Evolutionary conservation across 805 yeast genomes (phyloP), one percentile per base, ranked within the genome.

Genomic region (Phaffomyces thermotolerans): DNA sequence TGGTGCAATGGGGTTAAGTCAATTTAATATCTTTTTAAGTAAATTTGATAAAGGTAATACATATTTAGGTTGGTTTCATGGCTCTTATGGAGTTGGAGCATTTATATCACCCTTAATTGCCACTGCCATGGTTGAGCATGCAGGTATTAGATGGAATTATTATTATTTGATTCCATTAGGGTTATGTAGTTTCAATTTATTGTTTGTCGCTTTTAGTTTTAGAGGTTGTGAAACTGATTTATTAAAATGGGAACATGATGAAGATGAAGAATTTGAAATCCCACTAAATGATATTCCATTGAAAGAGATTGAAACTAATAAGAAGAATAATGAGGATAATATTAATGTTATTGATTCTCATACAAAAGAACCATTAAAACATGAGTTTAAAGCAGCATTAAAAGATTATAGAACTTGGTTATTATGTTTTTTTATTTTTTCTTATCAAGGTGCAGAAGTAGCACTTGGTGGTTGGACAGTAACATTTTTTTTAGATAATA

Each of bases 391-490:
- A 8, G 52, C 61, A 7, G 74, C 79, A 2, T 49, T 76, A 37
- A 64, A 58, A 45, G 65, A 67, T 47, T 51, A 57, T 10, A 57
- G 65, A 34, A 73, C 79, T 0, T 78, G 84, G 82, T 50, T 73
- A 3, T 48, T 75, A 30, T 66, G 83, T n/a, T 50, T 68, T 8
- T 75, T 74, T 46, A 69, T 78, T 20, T 69, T 80, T 49, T 73
- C 74, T 46, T 80, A 80, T 50, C 82, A 78, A 56, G 86, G 86
- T 9, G 70, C 75, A 4, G 85, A 79, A 53, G 84, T 79, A 22
- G 59, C 79, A 1, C 53, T 78, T 53, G 84, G 80, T 13, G 83
- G 83, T 18, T 80, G 85, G 86, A 67, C 73, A 35, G 81, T 78
- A 25, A 77, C 85, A 2, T 80, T 67, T 52, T 60, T 80, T 46